Base-by-base conservation (phyloP, 2,329 filamentous ascomycete genomes). In the Paecilomyces formosus region DNA sequence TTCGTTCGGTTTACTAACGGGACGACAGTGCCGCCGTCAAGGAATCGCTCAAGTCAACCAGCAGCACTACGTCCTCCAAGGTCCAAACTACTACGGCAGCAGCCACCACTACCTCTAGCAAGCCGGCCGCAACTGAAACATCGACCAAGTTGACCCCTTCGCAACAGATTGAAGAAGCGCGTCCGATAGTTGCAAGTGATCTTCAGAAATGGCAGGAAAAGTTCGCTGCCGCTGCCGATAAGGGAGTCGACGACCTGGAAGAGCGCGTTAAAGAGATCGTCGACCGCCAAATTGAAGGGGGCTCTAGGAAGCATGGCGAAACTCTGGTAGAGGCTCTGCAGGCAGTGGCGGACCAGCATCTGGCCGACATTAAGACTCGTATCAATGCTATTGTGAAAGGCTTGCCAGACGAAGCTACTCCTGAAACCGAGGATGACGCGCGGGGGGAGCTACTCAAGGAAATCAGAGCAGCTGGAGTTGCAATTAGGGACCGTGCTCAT, bases 161-260 rank as follows among this genome's bases (percentile, higher is more conserved):
- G 2, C 71, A 74, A 60, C 69, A 73, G 63, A 74, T 68, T 54
- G 77, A 63, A 70, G 59, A 74, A 66, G 61, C 70, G 55, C 84
- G 85, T 52, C 83, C 87, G 66, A 84, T 83, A 62, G 89, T 97
- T 50, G 81, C 86, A 1, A 83, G 88, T 52, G 94, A 99, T 70
- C 82, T 99, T 13, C 82, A 85, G 64, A 82, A 82, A 58, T 99
- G 94, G 93, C 89, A 97, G 73, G 85, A 85, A 61, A 95, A 96
- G 68, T 97, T 96, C 70, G 83, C 89, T 28, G 85, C 87, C 60
- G 92, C 92, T 9, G 90, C 90, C 7, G 89, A 95, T 60, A 92
- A 95, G 70, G 92, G 92, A 5, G 78, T 84, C n/a, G 85, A 87
- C 61, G 85, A 89, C 66, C 77, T 90, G 5, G 80, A 84, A 61